These are phyloP conservation scores for Globisporangium iwayamae DNA, from an alignment of 352 stramenopile species.

Conservation along the genomic window DNA sequence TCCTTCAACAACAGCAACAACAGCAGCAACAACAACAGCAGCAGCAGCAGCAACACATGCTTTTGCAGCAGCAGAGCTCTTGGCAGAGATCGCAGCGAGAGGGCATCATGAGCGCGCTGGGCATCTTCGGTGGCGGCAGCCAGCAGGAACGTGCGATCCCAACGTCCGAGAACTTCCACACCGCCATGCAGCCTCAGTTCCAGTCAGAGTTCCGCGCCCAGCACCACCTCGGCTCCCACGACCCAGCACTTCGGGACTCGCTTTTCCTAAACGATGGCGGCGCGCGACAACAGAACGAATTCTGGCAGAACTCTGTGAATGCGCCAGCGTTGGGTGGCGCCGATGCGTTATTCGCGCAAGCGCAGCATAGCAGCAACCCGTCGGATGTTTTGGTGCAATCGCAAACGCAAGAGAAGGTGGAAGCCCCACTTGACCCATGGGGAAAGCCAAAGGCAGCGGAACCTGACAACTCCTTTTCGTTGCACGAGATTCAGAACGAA, in stretches of 20 bases:
- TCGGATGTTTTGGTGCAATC: not conserved
- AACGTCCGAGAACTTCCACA: conserved; percentile 28
- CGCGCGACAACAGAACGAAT: conserved; percentile 17
- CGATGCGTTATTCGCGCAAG: conserved; percentile 7
- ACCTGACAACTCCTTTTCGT: conserved; percentile 21
- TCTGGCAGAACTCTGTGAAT: conserved; percentile 14
- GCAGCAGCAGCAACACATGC: conserved; percentile 67
- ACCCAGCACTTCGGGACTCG: conserved; percentile 21
- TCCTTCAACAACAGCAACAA: conserved; percentile 42
- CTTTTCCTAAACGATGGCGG: conserved; percentile 29
- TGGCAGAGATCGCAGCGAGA: conserved; percentile 75
- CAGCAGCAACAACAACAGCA: conserved; percentile 51
- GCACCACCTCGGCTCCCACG: conserved; percentile 27
- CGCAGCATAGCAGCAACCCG: not conserved
- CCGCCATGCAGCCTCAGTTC: conserved; percentile 44
- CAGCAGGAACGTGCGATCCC: conserved; percentile 22
- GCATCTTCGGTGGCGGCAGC: conserved; percentile 49
- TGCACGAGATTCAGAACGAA: conserved; percentile 43
- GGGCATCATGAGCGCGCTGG: conserved; percentile 73
- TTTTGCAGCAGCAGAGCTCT: conserved; percentile 71
- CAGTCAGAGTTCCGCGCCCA: conserved; percentile 46
- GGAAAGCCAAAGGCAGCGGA: conserved; percentile 23
- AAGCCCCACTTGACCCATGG: conserved; percentile 29
- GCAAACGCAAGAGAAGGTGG: conserved; percentile 15
- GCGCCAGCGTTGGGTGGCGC: not conserved